Conservation (phyloP, 768 basidiomycete genomes). For the Leccinum arenicola region DNA sequence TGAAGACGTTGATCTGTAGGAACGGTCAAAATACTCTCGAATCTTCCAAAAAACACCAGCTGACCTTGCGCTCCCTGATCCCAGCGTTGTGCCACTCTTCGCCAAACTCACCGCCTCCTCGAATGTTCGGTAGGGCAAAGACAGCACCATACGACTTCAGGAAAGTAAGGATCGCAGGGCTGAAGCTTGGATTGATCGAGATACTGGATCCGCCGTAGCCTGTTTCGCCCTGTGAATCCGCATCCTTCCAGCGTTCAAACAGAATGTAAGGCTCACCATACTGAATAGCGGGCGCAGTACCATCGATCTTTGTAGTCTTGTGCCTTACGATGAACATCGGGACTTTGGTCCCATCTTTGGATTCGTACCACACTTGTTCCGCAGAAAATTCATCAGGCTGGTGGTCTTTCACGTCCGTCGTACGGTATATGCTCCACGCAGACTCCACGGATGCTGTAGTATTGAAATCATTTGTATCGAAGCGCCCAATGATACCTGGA, state of each 20-base stretch:
- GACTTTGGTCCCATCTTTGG: slow-evolving; percentile 75
- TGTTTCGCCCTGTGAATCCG: slow-evolving; percentile 19
- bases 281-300: slow-evolving; percentile 73
- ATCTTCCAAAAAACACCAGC: slow-evolving; percentile 1
- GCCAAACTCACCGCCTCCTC: slow-evolving; percentile 78
- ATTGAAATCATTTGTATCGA: slow-evolving; percentile 47
- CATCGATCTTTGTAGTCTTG: slow-evolving; percentile 65
- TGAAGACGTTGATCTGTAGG: slow-evolving; percentile 63
- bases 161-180: slow-evolving; percentile 67
- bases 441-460: slow-evolving; percentile 35
- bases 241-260: not conserved
- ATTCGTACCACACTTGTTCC: slow-evolving; percentile 76
- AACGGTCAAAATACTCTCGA: slow-evolving; percentile 3
- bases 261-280: slow-evolving; percentile 48
- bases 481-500: slow-evolving; percentile 62
- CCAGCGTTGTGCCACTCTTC: slow-evolving; percentile 83
- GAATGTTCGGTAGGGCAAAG: slow-evolving; percentile 56
- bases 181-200: slow-evolving; percentile 72
- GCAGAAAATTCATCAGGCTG: slow-evolving; percentile 65
- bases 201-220: slow-evolving; percentile 83
- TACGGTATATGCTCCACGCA: slow-evolving; percentile 57
- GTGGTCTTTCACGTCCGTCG: slow-evolving; percentile 58
- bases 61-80: slow-evolving; percentile 65
- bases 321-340: slow-evolving; percentile 87
- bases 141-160: slow-evolving; percentile 68